Conservation (phyloP, 352 stramenopile species). For the Globisporangium mamillatum region DNA sequence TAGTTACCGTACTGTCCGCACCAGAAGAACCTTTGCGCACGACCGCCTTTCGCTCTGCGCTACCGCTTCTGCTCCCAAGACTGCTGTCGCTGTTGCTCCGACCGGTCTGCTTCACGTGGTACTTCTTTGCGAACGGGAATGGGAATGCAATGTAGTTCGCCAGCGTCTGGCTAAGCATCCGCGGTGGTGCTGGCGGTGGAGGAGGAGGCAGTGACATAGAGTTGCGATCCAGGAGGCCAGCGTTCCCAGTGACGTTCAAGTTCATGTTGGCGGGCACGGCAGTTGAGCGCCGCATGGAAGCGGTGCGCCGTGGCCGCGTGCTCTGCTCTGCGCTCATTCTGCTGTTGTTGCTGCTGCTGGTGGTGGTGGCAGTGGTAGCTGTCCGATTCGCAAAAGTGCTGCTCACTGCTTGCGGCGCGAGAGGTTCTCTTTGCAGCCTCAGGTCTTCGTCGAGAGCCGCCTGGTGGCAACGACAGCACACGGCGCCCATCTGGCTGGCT, state of each 20-base stretch:
- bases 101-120: slow-evolving; percentile 14
- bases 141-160: slow-evolving; percentile 77
- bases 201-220: slow-evolving; percentile 1
- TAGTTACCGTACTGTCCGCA: neutral
- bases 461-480: slow-evolving; percentile 71
- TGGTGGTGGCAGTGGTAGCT: neutral
- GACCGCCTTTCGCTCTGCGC: slow-evolving; percentile 2
- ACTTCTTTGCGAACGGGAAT: slow-evolving; percentile 66
- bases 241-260: slow-evolving; percentile 15
- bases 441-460: slow-evolving; percentile 55
- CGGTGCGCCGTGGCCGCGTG: neutral
- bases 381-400: neutral
- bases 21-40: slow-evolving; percentile 3
- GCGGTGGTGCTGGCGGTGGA: slow-evolving; percentile 12
- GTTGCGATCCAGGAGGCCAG: neutral
- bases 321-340: slow-evolving; percentile 10
- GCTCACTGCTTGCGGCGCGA: neutral
- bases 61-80: slow-evolving; percentile 7
- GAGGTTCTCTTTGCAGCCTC: slow-evolving; percentile 16
- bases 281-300: slow-evolving; percentile 5
- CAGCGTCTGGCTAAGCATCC: slow-evolving; percentile 50
- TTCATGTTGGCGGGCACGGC: slow-evolving; percentile 29
- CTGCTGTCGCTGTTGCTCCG: slow-evolving; percentile 15
- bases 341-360: neutral
- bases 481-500: slow-evolving; percentile 46